Percentiles rank a stretch among this genome's conserved stretches.
Conservation (phyloP, 148 eudicot species). For the Rhododendron vialii region DNA sequence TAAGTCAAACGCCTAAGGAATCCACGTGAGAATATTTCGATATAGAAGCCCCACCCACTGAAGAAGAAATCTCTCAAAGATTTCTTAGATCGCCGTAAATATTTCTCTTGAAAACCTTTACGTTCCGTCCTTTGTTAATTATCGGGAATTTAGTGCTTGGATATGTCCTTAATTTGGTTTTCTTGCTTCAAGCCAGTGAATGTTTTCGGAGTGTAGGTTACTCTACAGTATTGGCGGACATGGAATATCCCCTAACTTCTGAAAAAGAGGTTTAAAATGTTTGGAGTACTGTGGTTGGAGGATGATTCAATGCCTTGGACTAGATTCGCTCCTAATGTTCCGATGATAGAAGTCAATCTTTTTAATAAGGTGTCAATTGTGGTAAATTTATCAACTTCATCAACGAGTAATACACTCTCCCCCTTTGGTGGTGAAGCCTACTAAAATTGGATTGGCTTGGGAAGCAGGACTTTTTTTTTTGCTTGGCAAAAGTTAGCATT, state of each 20-base stretch:
- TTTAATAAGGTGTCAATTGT: background rate
- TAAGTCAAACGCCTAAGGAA: background rate
- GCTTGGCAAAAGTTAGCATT: too few species aligned
- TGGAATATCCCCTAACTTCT: background rate
- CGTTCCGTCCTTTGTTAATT: background rate
- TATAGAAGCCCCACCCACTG: background rate
- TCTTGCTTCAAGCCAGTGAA: background rate
- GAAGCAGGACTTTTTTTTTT: background rate
- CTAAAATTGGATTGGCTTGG: background rate
- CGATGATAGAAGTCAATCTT: background rate
- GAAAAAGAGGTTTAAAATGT: background rate
- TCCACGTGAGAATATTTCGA: background rate
- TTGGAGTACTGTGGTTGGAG: background rate
- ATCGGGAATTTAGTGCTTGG: slow-evolving; percentile 1
- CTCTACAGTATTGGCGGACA: background rate
- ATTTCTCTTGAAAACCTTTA: background rate
- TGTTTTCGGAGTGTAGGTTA: background rate
- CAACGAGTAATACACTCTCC: background rate
- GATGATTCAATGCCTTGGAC: background rate
- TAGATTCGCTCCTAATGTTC: background rate
- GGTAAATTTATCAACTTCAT: background rate
- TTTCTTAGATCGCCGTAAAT: background rate
- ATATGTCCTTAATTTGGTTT: background rate
- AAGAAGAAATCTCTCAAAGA: background rate
- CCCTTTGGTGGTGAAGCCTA: background rate